A percentile compares a stretch with the other conserved stretches of the same genome.
These are phyloP conservation scores for Leishmania turanica DNA, from an alignment of 208 protist genomes.

Conservation along the genomic window DNA sequence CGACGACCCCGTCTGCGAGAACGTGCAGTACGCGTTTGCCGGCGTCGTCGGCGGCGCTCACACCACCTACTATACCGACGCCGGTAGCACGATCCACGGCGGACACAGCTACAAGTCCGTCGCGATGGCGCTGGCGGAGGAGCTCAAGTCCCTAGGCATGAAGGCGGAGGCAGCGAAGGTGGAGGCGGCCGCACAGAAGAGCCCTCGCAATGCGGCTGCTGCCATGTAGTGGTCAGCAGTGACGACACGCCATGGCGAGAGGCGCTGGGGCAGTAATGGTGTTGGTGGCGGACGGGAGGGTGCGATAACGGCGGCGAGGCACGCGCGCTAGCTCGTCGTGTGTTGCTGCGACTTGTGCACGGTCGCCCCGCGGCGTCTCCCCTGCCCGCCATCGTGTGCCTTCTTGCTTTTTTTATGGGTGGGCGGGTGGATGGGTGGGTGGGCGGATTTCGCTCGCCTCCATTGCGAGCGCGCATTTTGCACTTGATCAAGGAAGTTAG, in stretches of 20 bases:
- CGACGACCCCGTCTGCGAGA: constrained; percentile 69
- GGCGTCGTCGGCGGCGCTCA: constrained; percentile 68
- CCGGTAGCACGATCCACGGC: constrained; percentile 58
- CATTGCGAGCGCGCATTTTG: background rate
- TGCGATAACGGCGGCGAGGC: background rate
- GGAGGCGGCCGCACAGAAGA: constrained; percentile 63
- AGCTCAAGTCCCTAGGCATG: constrained; percentile 71
- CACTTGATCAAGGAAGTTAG: background rate
- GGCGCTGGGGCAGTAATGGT: background rate
- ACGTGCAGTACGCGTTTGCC: constrained; percentile 73
- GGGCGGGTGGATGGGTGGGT: no score
- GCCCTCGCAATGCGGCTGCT: constrained; percentile 46
- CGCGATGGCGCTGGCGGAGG: constrained; percentile 62
- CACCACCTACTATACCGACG: constrained; percentile 62
- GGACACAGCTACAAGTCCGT: constrained; percentile 83
- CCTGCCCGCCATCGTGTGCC: background rate
- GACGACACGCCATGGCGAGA: background rate
- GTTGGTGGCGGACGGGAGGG: background rate
- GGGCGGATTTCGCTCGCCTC: background rate
- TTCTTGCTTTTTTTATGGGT: background rate
- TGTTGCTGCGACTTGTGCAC: background rate
- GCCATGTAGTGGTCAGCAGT: constrained; percentile 33
- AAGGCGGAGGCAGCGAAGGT: constrained; percentile 68
- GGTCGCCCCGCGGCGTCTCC: background rate
- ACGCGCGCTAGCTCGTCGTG: background rate